A percentile compares a stretch with the other conserved stretches of the same genome.
Evolutionary conservation across 1,284 basidiomycete species (phyloP).

Genomic region (Ustilago esculenta): DNA sequence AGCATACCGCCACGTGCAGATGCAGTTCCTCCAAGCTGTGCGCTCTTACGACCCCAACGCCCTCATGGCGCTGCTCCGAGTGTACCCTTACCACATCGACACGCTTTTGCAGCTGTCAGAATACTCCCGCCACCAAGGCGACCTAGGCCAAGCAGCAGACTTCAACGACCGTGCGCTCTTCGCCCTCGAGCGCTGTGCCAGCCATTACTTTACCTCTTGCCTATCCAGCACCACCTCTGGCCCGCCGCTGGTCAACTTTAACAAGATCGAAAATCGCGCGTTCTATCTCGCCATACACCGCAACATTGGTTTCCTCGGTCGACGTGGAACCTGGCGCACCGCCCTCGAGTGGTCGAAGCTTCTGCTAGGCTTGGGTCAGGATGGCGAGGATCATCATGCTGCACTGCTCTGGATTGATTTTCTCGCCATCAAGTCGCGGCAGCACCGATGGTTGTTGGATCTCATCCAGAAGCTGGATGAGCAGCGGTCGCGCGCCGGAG

Average conservation of each 20-base stretch:
- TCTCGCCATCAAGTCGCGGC: slow-evolving; percentile 60
- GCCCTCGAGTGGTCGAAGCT: slow-evolving; percentile 65
- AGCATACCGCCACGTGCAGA: slow-evolving; percentile 61
- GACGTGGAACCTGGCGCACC: slow-evolving; percentile 64
- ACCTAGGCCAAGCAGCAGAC: slow-evolving; percentile 63
- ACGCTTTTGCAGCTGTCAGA: slow-evolving; percentile 64
- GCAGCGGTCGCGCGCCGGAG: slow-evolving; percentile 14
- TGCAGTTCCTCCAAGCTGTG: slow-evolving; percentile 64
- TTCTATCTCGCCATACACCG: slow-evolving; percentile 64
- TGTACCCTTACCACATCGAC: slow-evolving; percentile 65
- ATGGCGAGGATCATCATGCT: slow-evolving; percentile 62
- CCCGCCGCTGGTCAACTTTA: slow-evolving; percentile 59
- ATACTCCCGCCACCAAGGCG: slow-evolving; percentile 63
- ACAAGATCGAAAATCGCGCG: slow-evolving; percentile 60
- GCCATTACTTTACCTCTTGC: slow-evolving; percentile 53
- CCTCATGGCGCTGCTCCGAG: slow-evolving; percentile 56
- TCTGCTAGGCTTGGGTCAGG: slow-evolving; percentile 51
- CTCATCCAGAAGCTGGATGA: slow-evolving; percentile 51
- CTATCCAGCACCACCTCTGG: slow-evolving; percentile 52
- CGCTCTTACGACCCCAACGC: slow-evolving; percentile 60
- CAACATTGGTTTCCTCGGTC: slow-evolving; percentile 58
- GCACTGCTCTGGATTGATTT: slow-evolving; percentile 66
- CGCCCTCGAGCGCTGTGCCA: slow-evolving; percentile 60
- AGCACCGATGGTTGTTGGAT: slow-evolving; percentile 60
- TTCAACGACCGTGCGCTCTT: slow-evolving; percentile 64